phyloP scores from a whole-genome alignment of 73 alveolate genomes.

The Tetrahymena elliotti region DNA sequence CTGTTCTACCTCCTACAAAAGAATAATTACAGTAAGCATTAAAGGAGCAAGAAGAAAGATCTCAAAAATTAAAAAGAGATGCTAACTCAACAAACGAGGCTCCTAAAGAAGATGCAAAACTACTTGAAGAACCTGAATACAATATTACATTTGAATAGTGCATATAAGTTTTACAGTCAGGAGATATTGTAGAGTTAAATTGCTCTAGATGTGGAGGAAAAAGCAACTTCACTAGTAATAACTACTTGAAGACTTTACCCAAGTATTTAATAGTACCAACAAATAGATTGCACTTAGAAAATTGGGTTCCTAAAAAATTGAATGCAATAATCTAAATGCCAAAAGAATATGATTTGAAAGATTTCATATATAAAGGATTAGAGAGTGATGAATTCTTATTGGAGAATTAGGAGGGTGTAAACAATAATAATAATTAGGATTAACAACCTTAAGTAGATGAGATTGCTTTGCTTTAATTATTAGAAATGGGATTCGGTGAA shows the following conservation, averaged over 20 bases:
- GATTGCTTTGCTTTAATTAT: conserved; percentile 58
- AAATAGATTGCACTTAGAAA: conserved; percentile 83
- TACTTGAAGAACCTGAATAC: conserved; percentile 59
- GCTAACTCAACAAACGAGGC: conserved; percentile 13
- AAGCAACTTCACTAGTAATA: conserved; percentile 60
- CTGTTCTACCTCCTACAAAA: conserved; percentile 27
- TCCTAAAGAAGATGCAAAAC: conserved; percentile 57
- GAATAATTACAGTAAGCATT: neutral
- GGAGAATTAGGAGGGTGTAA: conserved; percentile 32
- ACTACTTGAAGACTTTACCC: conserved; percentile 73
- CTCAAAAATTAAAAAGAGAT: conserved; percentile 35
- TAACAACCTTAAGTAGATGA: conserved; percentile 75
- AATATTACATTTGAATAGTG: conserved; percentile 62
- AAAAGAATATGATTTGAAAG: conserved; percentile 58
- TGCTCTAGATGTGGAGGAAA: conserved; percentile 79
- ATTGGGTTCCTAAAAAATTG: conserved; percentile 97
- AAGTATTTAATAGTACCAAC: conserved; percentile 72
- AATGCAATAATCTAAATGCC: conserved; percentile 76
- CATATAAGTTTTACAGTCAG: conserved; percentile 66
- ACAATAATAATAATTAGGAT: neutral
- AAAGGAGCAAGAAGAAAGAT: conserved; percentile 49
- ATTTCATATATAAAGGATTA: conserved; percentile 54
- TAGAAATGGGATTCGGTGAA: conserved; percentile 91
- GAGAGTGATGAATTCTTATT: conserved; percentile 57
- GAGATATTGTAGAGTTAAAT: conserved; percentile 69